Evolutionary conservation across 495 filamentous ascomycete species (phyloP), one percentile per base, ranked within the genome.

Genomic region (Penicillium lividum): DNA sequence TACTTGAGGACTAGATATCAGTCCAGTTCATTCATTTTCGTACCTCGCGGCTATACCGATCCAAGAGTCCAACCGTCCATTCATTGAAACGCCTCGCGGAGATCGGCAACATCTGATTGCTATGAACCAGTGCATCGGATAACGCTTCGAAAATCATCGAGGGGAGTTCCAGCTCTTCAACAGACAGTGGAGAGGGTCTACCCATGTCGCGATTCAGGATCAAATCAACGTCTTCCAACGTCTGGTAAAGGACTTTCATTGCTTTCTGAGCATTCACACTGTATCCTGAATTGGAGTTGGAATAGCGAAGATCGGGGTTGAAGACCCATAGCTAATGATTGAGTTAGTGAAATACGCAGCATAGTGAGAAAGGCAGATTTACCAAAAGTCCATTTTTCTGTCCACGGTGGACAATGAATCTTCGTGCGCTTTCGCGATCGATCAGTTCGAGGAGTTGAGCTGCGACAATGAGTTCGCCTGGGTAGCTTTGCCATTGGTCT

Each of bases 61-160:
- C 78, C 52, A 92, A 56, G 7, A 92, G 70, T 2, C 84, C 87
- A 43, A 91, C 85, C 40, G 76, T 78, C 89, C 89, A 92, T 33
- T 82, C 79, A 54, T 81, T 77, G 59, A 90, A 86, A 3, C 54
- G 68, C 30, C 85, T 73, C 44, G 84, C 82, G 9, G 78, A 80
- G 3, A 57, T 47, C 3, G 89, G 88, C 8, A 91, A 68, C 56
- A 84, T 68, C 8, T 48, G 6, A 59, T 81, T 86, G 57, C 82
- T 89, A 11, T 60, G 58, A 4, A 66, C 61, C 45, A 92, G 58
- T 4, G 69, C 65, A 15, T 66, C 50, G 0, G 67, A 56, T 10
- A 91, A 62, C 7, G 73, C 70, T 8, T 60, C 27, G 44, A 85
- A 78, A 4, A 82, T 80, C 11, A 73, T 66, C 0, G 49, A 51